Conservation (phyloP, 805 yeast species). For the Ogataea parapolymorpha region DNA sequence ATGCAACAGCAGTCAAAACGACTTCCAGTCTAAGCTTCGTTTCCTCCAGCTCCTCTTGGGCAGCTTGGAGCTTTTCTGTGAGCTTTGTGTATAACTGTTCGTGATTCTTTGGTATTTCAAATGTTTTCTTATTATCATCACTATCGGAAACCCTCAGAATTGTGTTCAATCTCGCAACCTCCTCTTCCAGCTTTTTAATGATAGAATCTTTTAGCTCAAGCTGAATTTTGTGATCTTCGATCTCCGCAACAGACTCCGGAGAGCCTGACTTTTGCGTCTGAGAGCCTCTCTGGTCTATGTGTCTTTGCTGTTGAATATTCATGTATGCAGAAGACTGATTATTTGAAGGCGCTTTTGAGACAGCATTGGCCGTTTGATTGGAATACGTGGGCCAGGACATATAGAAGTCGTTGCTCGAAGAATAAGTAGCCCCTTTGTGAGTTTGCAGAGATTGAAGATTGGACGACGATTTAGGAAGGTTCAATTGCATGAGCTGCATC, state of each 20-base stretch:
- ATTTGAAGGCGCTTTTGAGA: constrained; percentile 8
- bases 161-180: constrained; percentile 38
- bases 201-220: constrained; percentile 53
- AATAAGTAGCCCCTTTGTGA: constrained; percentile 2
- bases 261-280: constrained; percentile 6
- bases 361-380: constrained; percentile 8
- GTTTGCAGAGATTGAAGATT: constrained; percentile 4
- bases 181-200: constrained; percentile 44
- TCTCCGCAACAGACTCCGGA: constrained; percentile 13
- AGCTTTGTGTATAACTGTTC: constrained; percentile 31
- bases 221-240: constrained; percentile 45
- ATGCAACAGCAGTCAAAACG: constrained; percentile 50
- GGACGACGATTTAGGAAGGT: constrained; percentile 12
- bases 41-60: constrained; percentile 51
- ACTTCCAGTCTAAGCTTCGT: constrained; percentile 64
- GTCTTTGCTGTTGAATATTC: constrained; percentile 6
- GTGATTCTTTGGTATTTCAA: constrained; percentile 34
- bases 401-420: constrained; percentile 11
- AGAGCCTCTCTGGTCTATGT: background rate
- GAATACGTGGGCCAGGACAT: constrained; percentile 19
- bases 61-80: constrained; percentile 26
- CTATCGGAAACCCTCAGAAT: constrained; percentile 41
- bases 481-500: constrained; percentile 26
- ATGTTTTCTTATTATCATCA: constrained; percentile 13
- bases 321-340: constrained; percentile 11